Conservation (phyloP, 345 rosid genomes). For the Citropsis articulata region DNA sequence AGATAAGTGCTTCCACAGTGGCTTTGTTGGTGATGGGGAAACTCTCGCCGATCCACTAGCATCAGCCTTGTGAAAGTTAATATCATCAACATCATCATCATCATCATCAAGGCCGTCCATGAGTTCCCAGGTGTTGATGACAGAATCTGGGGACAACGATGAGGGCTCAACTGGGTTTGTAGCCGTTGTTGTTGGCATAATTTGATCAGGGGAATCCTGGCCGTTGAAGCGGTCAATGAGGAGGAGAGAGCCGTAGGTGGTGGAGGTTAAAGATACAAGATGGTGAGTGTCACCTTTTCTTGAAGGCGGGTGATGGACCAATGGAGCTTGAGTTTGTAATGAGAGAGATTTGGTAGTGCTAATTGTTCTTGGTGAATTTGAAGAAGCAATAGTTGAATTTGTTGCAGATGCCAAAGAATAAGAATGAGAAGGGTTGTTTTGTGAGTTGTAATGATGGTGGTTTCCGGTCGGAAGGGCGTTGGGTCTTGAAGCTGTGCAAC, state of each 20-base stretch:
- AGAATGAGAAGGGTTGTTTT: neutral
- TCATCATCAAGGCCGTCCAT: slow-evolving; percentile 92
- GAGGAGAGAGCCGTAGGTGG: slow-evolving; percentile 81
- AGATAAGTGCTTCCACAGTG: slow-evolving; percentile 71
- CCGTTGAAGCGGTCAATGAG: slow-evolving; percentile 35
- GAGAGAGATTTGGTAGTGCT: slow-evolving; percentile 48
- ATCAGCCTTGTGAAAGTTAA: neutral
- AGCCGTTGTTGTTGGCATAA: slow-evolving; percentile 4
- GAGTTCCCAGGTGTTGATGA: slow-evolving; percentile 94
- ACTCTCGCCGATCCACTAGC: neutral
- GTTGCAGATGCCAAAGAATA: slow-evolving; percentile 20
- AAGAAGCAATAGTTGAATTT: slow-evolving; percentile 22
- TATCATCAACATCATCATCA: neutral
- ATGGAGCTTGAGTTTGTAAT: slow-evolving; percentile 42
- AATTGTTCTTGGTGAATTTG: slow-evolving; percentile 26
- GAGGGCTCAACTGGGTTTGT: slow-evolving; percentile 17
- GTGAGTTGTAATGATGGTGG: neutral
- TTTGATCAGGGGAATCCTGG: slow-evolving; percentile 22
- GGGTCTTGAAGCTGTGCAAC: slow-evolving; percentile 67
- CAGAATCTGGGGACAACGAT: slow-evolving; percentile 64
- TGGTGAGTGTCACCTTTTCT: slow-evolving; percentile 85
- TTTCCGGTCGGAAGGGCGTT: slow-evolving; percentile 12
- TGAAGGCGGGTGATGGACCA: slow-evolving; percentile 86
- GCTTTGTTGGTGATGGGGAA: slow-evolving; percentile 31
- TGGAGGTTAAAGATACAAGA: slow-evolving; percentile 79